Percentiles rank a stretch among this genome's conserved stretches.
phyloP scores from a whole-genome alignment of 2,329 filamentous ascomycete genomes.

The Cladosporium phlei region DNA sequence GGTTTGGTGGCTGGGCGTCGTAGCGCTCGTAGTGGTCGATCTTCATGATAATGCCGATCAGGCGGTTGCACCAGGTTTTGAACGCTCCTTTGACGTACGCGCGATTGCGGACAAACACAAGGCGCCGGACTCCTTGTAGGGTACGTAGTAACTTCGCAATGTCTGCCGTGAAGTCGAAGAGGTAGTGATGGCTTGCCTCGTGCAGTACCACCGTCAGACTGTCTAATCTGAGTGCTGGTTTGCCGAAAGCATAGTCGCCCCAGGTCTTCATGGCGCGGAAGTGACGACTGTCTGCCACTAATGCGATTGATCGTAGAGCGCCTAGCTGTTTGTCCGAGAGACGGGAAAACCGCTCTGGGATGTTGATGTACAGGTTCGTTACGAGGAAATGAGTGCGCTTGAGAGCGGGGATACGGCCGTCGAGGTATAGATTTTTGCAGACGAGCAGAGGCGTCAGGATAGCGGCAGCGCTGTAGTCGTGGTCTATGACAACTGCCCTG shows the following conservation, averaged over 20 bases:
- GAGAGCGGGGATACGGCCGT: slow-evolving; percentile 34
- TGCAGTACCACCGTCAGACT: slow-evolving; percentile 31
- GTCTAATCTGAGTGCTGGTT: slow-evolving; percentile 29
- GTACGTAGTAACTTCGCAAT: slow-evolving; percentile 32
- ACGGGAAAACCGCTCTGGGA: slow-evolving; percentile 23
- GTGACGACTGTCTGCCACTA: slow-evolving; percentile 28
- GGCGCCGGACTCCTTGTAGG: slow-evolving; percentile 29
- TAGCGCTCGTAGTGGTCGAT: slow-evolving; percentile 39
- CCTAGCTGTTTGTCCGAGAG: slow-evolving; percentile 27
- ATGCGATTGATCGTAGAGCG: slow-evolving; percentile 31
- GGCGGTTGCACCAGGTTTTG: slow-evolving; percentile 35
- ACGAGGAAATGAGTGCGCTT: slow-evolving; percentile 34
- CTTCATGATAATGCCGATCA: slow-evolving; percentile 38
- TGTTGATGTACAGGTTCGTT: slow-evolving; percentile 30
- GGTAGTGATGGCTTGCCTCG: slow-evolving; percentile 30
- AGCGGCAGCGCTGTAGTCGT: slow-evolving; percentile 26
- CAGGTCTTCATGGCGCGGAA: slow-evolving; percentile 32
- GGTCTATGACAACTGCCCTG: slow-evolving; percentile 24
- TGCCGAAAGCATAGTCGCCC: slow-evolving; percentile 31
- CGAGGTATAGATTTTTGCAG: slow-evolving; percentile 36
- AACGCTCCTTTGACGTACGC: slow-evolving; percentile 35
- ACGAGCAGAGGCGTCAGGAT: slow-evolving; percentile 33
- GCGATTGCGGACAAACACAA: slow-evolving; percentile 34
- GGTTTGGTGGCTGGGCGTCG: slow-evolving; percentile 27
- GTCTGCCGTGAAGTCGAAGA: slow-evolving; percentile 31